These are phyloP conservation scores for Aspergillus phoenicis DNA, from an alignment of 2,329 filamentous ascomycete genomes.

Conservation along the genomic window DNA sequence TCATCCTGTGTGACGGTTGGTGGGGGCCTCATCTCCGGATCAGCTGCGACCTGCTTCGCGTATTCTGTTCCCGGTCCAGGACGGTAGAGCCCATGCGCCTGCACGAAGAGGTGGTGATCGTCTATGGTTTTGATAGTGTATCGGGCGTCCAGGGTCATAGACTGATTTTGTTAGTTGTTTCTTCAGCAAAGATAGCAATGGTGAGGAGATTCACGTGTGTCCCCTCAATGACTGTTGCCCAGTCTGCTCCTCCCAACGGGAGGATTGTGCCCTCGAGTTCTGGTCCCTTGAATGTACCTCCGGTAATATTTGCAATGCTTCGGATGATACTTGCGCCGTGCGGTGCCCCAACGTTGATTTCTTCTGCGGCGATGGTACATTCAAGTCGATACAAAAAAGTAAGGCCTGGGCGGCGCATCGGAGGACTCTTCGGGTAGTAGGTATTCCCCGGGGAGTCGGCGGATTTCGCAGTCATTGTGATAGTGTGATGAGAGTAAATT, in stretches of 20 bases:
- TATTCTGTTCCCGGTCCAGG: slow-evolving; percentile 28
- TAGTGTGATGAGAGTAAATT: neutral
- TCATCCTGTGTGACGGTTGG: slow-evolving; percentile 25
- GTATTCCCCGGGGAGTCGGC: slow-evolving; percentile 25
- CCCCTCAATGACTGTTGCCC: slow-evolving; percentile 28
- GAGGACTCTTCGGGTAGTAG: slow-evolving; percentile 24
- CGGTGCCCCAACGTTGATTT: slow-evolving; percentile 27
- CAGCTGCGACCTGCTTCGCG: slow-evolving; percentile 22
- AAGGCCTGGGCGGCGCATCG: slow-evolving; percentile 27
- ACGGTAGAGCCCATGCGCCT: slow-evolving; percentile 30
- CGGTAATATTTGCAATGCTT: slow-evolving; percentile 25
- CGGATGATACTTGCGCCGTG: slow-evolving; percentile 25
- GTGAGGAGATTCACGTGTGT: slow-evolving; percentile 21
- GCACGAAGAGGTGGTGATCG: slow-evolving; percentile 26
- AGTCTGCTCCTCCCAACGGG: slow-evolving; percentile 27
- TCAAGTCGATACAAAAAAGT: slow-evolving; percentile 29
- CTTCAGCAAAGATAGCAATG: slow-evolving; percentile 12
- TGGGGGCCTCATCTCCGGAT: slow-evolving; percentile 18
- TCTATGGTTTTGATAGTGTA: slow-evolving; percentile 28
- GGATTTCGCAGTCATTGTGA: neutral
- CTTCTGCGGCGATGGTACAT: slow-evolving; percentile 26
- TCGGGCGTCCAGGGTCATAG: slow-evolving; percentile 28
- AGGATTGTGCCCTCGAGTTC: slow-evolving; percentile 25
- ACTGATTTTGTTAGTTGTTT: slow-evolving; percentile 24
- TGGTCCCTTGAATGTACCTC: slow-evolving; percentile 28